Base-by-base conservation (phyloP, 495 filamentous ascomycete genomes). In the Tuber aestivum region DNA sequence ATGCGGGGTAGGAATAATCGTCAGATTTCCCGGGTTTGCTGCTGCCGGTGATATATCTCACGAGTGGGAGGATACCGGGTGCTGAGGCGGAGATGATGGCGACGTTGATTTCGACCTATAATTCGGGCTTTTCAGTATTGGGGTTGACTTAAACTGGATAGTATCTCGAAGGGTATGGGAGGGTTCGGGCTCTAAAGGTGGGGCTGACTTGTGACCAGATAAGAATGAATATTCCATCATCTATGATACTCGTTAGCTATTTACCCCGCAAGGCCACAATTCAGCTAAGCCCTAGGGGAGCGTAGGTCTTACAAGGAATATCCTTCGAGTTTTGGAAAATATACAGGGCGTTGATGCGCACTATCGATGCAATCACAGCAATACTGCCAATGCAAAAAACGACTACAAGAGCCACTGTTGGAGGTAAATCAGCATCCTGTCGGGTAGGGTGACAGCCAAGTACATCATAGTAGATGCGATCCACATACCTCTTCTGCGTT, bases 261-360 rank as follows among this genome's bases (percentile, higher is more conserved):
- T 56, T 61, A n/a, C 7, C 27, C n/a, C 50, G 27, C n/a, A 14
- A 16, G n/a, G 50, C n/a, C 6, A 32, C 27, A 27, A 23, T 70
- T 70, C 21, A 14, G n/a, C 70, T 40, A 16, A 71, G 41, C 10
- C 41, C 12, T 20, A 3, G 70, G 32, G 20, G 50, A 61, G 27
- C 23, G 6, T 35, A 10, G 21, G 32, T 45, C 74, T 56, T 41
- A 81, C 79, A 78, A 45, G 74, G 73, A 35, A 82, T 77, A 32
- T 82, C 80, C 10, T 27, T 40, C 18, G 82, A 83, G 65, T 82
- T 41, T 41, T 82, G 81, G 71, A 74, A 83, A n/a, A 73, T 75
- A 69, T 80, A 81, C 5, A 85, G 72, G 6, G 82, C 82, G 61
- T 82, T 84, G 23, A 85, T 82, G 16, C 84, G 78, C 37, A 83